Base-by-base conservation (phyloP, 371 early-diverging fungal species). In the Encephalitozoon romaleae region DNA sequence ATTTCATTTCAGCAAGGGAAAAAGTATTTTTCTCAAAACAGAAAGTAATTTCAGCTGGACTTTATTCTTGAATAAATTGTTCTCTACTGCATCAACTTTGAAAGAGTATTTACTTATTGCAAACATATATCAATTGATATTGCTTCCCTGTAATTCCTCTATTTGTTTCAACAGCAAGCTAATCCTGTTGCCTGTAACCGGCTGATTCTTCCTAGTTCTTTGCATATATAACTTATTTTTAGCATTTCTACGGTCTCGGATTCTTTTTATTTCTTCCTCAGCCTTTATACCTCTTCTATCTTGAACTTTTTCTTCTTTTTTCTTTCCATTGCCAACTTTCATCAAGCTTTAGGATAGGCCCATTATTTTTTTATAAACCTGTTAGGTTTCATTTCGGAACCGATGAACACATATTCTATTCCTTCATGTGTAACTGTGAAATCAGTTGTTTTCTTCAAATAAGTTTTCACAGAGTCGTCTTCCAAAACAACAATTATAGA, bases 11-110 rank as follows among this genome's bases (percentile, higher is more conserved):
- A 87, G 99, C 98, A 12, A 92, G 92, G 82, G 98, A 98, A 82
- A 99, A 98, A 88, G 95, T 97, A 23, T 87, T 97, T 77, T 95
- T 93, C 85, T 88, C 92, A 81, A 99, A 99, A 90, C 92, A 90
- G 75, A 96, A 94, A 86, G 59, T 28, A 12, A 67, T 77, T 5
- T 84, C 86, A 4, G 59, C 63, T 12, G 79, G 83, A 6, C 73
- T 86, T 9, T 86, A 86, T 76, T 80, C 84, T 23, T 86, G 74
- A 72, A 54, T 38, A 71, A 74, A 69, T 51, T 52, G 49, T 39
- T 64, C 39, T 15, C 53, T 26, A 21, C 63, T n/a, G 18, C 8
- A 3, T 34, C 5, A 11, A 34, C 34, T 34, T 34, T 4, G 2
- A 34, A 34, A 34, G 34, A 34, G n/a, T 6, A 34, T 34, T 34